These are phyloP conservation scores for Caryopteris hybrid DNA, from an alignment of 305 asterid genomes.

Conservation along the genomic window DNA sequence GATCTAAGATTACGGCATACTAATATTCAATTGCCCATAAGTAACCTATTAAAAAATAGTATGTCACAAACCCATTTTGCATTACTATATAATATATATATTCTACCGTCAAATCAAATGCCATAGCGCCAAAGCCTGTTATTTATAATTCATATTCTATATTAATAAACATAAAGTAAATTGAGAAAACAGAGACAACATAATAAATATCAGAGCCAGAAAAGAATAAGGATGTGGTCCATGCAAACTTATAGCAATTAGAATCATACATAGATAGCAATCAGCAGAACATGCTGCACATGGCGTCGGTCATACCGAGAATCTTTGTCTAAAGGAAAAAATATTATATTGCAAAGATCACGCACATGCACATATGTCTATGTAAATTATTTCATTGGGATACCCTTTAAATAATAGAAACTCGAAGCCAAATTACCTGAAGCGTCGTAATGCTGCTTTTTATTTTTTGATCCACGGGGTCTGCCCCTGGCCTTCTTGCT, in stretches of 20 bases:
- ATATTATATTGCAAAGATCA: conserved; percentile 7
- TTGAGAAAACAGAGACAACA: conserved; percentile 9
- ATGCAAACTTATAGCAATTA: conserved; percentile 7
- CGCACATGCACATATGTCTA: no score
- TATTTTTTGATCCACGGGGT: conserved; percentile 44
- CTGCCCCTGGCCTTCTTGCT: conserved; percentile 38
- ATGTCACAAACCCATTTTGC: background rate
- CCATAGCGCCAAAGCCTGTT: background rate
- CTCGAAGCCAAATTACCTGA: conserved; percentile 22
- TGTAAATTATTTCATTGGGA: no score
- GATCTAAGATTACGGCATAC: conserved; percentile 13
- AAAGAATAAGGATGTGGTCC: conserved; percentile 12
- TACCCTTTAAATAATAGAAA: conserved; percentile 1
- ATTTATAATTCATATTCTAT: conserved; percentile 12
- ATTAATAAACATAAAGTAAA: background rate
- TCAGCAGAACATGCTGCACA: conserved; percentile 15
- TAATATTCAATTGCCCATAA: background rate
- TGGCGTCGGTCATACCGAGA: conserved; percentile 8
- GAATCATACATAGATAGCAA: background rate
- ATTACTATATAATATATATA: conserved; percentile 9
- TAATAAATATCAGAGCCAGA: conserved; percentile 8
- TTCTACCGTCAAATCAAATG: conserved; percentile 6
- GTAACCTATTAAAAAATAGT: conserved; percentile 6
- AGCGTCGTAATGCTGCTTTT: conserved; percentile 26
- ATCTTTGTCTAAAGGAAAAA: conserved; percentile 6